Evolutionary conservation across 179 eudicot species (phyloP), one percentile per base, ranked within the genome.

Genomic region (Camellia oleifera): DNA sequence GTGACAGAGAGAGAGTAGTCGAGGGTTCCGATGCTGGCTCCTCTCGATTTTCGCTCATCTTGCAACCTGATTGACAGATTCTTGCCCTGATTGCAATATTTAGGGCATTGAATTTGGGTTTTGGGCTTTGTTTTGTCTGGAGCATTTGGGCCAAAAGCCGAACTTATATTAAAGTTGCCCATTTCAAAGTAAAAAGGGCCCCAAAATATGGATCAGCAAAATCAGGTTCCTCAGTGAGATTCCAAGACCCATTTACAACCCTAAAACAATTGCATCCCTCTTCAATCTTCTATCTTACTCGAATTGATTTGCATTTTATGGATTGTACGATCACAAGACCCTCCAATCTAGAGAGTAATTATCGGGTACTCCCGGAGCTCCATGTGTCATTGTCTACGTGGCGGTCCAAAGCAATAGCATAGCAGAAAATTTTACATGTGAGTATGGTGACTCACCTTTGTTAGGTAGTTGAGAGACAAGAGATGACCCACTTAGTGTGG

Each of bases 1-100:
- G 71, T 64, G 79, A 45, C 46, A 77, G 79, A 46, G 71, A 77
- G 15, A 77, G 79, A 54, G 71, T 57, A 46, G 79, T 77, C 6
- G 79, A 77, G 71, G 79, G 79, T 48, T 77, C 79, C 58, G 52
- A 64, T 46, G 46, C 61, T 20, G 26, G 12, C 61, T 50, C 79
- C 71, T 77, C 32, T 50, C 71, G 71, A 12, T 77, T 65, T 20
- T 53, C 40, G 66, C 79, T 69, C 79, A 77, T 77, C 71, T 77
- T 77, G 79, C 79, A 77, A 32, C 53, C 32, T 42, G 20, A 20
- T 4, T 48, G 46, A 77, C 50, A 13, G 4, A 63, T 63, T 57
- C 53, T 60, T 77, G 18, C 79, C 79, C 79, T 18, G 46, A 64
- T 48, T 64, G 57, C 61, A 63, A 17, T 48, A 77, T 77, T 77